phyloP scores from a whole-genome alignment of 176 grass and related monocot species.

The Canna indica region DNA sequence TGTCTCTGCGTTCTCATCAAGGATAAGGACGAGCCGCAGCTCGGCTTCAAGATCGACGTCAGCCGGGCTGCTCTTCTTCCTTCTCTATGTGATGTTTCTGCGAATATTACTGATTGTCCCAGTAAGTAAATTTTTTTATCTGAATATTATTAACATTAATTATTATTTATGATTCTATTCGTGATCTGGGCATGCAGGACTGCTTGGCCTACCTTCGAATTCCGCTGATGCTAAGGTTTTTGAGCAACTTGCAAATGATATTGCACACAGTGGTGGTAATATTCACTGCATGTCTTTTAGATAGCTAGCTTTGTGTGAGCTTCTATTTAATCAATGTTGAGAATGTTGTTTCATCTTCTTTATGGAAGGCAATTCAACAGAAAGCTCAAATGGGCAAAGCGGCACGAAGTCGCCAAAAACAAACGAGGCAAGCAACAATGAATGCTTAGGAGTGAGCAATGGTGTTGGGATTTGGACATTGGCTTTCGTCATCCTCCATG shows the following conservation, averaged over 20 bases:
- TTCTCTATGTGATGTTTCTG: not conserved
- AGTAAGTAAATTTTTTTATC: not conserved
- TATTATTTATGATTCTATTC: not conserved
- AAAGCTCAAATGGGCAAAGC: no score
- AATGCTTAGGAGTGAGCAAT: no score
- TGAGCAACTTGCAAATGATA: not conserved
- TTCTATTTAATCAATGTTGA: no score
- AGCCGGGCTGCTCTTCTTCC: not conserved
- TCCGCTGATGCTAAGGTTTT: not conserved
- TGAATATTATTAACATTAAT: not conserved
- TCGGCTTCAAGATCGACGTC: slow-evolving; percentile 1
- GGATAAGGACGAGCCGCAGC: not conserved
- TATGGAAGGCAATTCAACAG: no score
- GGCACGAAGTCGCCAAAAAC: no score
- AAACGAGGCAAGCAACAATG: no score
- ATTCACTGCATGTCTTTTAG: no score
- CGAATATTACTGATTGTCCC: slow-evolving; percentile 3
- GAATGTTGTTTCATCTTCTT: no score
- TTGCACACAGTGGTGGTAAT: no score
- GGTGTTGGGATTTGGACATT: no score
- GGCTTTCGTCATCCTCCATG: no score
- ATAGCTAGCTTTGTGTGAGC: no score
- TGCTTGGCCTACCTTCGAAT: not conserved
- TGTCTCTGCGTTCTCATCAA: slow-evolving; percentile 14
- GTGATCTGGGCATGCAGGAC: not conserved